A percentile compares a stretch with the other conserved stretches of the same genome.
phyloP scores from a whole-genome alignment of 2,329 filamentous ascomycete species.

The Trichoderma lentiforme region DNA sequence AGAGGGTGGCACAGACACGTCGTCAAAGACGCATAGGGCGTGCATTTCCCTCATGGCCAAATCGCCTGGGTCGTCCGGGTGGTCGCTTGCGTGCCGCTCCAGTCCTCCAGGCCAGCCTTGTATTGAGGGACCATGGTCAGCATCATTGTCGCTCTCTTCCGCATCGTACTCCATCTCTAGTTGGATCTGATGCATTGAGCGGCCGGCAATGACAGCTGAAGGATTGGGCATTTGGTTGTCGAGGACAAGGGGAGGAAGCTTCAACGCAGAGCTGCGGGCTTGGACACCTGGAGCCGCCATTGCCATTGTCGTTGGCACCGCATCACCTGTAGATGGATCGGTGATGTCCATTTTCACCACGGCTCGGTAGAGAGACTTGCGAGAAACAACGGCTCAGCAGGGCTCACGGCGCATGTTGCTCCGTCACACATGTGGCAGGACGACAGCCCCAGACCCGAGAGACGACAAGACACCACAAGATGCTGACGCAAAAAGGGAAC shows the following conservation, averaged over 20 bases:
- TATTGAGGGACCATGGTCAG: slow-evolving; percentile 17
- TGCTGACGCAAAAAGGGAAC: slow-evolving; percentile 7
- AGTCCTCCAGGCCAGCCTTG: slow-evolving; percentile 19
- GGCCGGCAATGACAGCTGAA: slow-evolving; percentile 8
- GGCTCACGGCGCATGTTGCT: slow-evolving; percentile 18
- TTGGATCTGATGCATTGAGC: slow-evolving; percentile 26
- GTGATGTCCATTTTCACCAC: slow-evolving; percentile 17
- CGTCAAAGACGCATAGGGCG: slow-evolving; percentile 25
- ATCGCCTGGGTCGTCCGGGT: slow-evolving; percentile 16
- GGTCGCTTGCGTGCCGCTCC: slow-evolving; percentile 13
- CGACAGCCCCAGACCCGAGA: slow-evolving; percentile 12
- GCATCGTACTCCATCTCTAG: slow-evolving; percentile 25
- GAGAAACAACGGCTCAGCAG: slow-evolving; percentile 17
- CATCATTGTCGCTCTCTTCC: slow-evolving; percentile 23
- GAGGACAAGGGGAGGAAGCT: slow-evolving; percentile 22
- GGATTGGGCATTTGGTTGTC: slow-evolving; percentile 18
- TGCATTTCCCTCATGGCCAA: slow-evolving; percentile 22
- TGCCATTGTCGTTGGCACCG: slow-evolving; percentile 7
- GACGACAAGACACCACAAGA: slow-evolving; percentile 10
- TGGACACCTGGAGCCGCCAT: slow-evolving; percentile 6
- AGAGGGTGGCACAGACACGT: slow-evolving; percentile 14
- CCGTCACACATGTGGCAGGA: slow-evolving; percentile 18
- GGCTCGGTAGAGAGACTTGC: slow-evolving; percentile 4
- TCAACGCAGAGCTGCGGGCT: slow-evolving; percentile 10
- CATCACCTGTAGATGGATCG: slow-evolving; percentile 8